Evolutionary conservation across 176 grass and related monocot genomes (phyloP), one percentile per base, ranked within the genome.

Genomic region (Triticum urartu): DNA sequence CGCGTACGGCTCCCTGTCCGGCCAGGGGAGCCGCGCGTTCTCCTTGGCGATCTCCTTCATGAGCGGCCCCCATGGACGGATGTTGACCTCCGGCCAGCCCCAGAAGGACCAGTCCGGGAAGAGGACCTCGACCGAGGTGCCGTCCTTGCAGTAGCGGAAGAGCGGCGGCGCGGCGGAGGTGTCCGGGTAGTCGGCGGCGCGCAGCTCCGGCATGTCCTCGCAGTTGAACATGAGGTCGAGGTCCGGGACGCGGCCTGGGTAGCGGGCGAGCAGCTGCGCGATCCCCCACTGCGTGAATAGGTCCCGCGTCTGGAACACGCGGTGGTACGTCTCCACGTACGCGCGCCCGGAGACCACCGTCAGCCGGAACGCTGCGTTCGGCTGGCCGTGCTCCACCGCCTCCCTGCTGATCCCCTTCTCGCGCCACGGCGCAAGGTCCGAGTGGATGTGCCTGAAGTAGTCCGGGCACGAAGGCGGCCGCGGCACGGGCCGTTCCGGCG

Each of bases 31-130:
- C 3, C 9, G 75, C 3, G 54, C 50, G 10, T 33, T 88, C 68
- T 78, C 88, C 5, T 9, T 9, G 1, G 30, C 33, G 28, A 93
- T 77, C 79, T 98, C 95, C 68, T 92, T 81, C 13, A 93, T 34
- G 34, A 98, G 79, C 62, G 83, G 87, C 59, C 62, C 89, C 95
- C 95, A 98, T 0, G 95, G 91, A 0, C 87, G 87, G 84, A 98
- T 81, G 77, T 93, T 92, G 0, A 95, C 52, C 86, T 98, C 95
- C 33, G 93, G 72, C 93, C 95, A 98, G 7, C 95, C 95, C 95
- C 95, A 95, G 91, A 98, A 98, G 80, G 95, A 95, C 93, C 95
- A 98, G 83, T 98, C 95, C 0, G 95, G 95, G 79, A 95, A 98
- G 40, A 98, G 83, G 59, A 98, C 68, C 62, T 98, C 95, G 1